phyloP scores from a whole-genome alignment of 306 rosid species.

The Medicago arabica region DNA sequence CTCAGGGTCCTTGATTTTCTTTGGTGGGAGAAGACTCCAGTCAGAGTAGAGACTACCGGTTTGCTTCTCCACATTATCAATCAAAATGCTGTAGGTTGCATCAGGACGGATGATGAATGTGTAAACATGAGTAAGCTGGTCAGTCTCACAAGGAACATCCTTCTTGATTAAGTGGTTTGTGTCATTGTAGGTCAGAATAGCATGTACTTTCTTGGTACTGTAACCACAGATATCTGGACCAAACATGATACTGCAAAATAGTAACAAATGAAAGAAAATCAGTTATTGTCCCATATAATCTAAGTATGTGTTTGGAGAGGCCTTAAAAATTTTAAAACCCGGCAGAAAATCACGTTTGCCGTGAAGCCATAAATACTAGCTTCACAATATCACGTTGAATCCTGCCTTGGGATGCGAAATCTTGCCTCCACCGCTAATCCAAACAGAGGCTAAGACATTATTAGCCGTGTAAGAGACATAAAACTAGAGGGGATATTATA shows the following conservation, averaged over 20 bases:
- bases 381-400: no score
- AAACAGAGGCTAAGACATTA: no score
- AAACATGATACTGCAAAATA: slow-evolving; percentile 86
- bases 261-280: slow-evolving; percentile 31
- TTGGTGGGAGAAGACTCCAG: slow-evolving; percentile 95
- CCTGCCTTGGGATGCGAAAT: no score
- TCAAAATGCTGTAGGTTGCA: slow-evolving; percentile 91
- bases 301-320: no score
- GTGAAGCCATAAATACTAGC: no score
- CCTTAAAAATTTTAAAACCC: no score
- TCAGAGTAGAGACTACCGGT: slow-evolving; percentile 91
- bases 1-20: slow-evolving; percentile 92
- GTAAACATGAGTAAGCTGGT: slow-evolving; percentile 93
- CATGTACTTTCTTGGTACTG: slow-evolving; percentile 98
- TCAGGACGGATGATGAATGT: slow-evolving; percentile 92
- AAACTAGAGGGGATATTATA: slow-evolving; percentile 2
- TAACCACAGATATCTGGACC: slow-evolving; percentile 99
- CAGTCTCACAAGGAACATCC: slow-evolving; percentile 99
- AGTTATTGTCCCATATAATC: slow-evolving; percentile 9
- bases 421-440: no score
- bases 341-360: no score
- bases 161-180: slow-evolving; percentile 95
- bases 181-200: slow-evolving; percentile 79
- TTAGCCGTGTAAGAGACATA: not conserved
- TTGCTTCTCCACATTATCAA: slow-evolving; percentile 96